Percentiles rank a stretch among this genome's conserved stretches.
These are phyloP conservation scores for Diaporthe citrichinensis DNA, from an alignment of 2,329 filamentous ascomycete genomes.

Conservation along the genomic window DNA sequence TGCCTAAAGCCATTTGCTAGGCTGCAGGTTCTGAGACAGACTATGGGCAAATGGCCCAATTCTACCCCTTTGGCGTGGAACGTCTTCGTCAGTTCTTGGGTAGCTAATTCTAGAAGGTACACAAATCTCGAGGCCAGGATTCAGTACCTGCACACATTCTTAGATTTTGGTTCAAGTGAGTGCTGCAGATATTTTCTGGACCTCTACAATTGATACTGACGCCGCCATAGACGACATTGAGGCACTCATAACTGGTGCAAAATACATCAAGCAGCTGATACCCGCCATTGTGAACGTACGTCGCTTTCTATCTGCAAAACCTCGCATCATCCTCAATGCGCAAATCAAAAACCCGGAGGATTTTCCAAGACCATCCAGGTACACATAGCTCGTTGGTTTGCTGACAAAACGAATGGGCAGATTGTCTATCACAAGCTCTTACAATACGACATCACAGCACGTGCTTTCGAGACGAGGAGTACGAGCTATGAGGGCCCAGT, in stretches of 20 bases:
- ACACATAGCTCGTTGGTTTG: too few species aligned
- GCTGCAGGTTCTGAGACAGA: not conserved
- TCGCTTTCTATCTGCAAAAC: not conserved
- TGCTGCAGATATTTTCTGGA: constrained; percentile 17
- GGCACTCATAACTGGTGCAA: constrained; percentile 76
- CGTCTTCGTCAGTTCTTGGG: not conserved
- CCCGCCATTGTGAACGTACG: constrained; percentile 83
- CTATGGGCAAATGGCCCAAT: not conserved
- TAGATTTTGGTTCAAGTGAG: constrained; percentile 81
- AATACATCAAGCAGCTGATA: constrained; percentile 86
- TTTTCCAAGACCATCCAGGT: too few species aligned
- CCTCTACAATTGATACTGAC: not conserved
- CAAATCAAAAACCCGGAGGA: too few species aligned
- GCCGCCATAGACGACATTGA: constrained; percentile 74
- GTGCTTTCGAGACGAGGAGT: constrained; percentile 76
- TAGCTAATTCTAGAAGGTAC: constrained; percentile 51
- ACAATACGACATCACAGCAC: constrained; percentile 85
- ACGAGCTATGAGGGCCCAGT: constrained; percentile 77
- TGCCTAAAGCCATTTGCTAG: not conserved
- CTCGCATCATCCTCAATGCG: not conserved
- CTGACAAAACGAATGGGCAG: too few species aligned
- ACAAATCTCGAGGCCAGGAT: constrained; percentile 78
- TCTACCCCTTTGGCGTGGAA: not conserved
- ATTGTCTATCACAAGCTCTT: constrained; percentile 83
- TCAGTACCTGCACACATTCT: constrained; percentile 80